These are phyloP conservation scores for Symmetrospora coprosmae DNA, from an alignment of 768 basidiomycete species.

Conservation along the genomic window DNA sequence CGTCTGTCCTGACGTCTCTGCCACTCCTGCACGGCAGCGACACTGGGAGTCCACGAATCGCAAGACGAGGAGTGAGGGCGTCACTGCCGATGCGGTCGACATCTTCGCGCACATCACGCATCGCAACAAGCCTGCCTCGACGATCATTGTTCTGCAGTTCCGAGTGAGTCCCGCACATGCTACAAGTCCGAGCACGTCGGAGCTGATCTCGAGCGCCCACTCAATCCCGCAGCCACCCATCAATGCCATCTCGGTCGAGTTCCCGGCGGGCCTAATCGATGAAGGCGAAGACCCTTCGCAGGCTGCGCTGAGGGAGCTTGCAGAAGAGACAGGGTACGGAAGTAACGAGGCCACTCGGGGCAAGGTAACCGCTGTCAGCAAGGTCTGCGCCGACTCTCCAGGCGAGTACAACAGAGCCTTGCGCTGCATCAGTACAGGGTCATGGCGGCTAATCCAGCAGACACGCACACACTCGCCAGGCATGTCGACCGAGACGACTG, in stretches of 20 bases:
- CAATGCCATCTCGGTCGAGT: constrained; percentile 39
- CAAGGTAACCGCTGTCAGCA: constrained; percentile 49
- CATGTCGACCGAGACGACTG: constrained; percentile 90
- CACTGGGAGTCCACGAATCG: constrained; percentile 12
- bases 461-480: constrained; percentile 41
- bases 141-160: constrained; percentile 16
- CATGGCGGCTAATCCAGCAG: not conserved
- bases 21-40: constrained; percentile 4
- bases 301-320: constrained; percentile 72
- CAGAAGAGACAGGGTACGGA: constrained; percentile 83
- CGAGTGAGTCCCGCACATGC: not conserved
- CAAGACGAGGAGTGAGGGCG: constrained; percentile 7
- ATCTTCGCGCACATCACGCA: constrained; percentile 15
- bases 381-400: constrained; percentile 50
- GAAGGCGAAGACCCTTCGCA: constrained; percentile 65
- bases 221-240: constrained; percentile 78
- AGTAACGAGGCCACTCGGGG: constrained; percentile 45
- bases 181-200: no score
- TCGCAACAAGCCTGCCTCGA: not conserved
- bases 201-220: no score
- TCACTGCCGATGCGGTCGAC: constrained; percentile 13
- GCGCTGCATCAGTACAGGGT: not conserved
- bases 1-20: no score
- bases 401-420: constrained; percentile 9
- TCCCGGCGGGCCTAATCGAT: constrained; percentile 66